These are phyloP conservation scores for Melastoma malabathricum DNA, from an alignment of 345 rosid species.

Conservation along the genomic window DNA sequence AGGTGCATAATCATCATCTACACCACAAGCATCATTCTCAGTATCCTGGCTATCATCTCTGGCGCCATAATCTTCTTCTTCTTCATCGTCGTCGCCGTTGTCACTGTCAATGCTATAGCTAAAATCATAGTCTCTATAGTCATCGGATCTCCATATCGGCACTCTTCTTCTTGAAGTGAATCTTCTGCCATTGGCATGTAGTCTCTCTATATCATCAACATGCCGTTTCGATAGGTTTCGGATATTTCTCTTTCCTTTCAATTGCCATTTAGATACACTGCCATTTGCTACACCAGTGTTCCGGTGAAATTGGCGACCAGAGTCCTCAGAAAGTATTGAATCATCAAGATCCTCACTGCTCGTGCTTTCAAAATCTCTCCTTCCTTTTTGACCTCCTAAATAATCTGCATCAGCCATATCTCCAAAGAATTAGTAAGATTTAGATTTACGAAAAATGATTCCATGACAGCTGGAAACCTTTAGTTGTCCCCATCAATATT, in stretches of 20 bases:
- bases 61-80: constrained; percentile 8
- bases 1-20: constrained; percentile 22
- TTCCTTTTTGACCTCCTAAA: constrained; percentile 27
- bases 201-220: constrained; percentile 20
- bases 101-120: constrained; percentile 1
- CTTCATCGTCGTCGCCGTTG: constrained; percentile 31
- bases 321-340: constrained; percentile 59
- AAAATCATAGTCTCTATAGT: constrained; percentile 19
- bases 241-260: constrained; percentile 75
- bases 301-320: constrained; percentile 32
- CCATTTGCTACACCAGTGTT: constrained; percentile 32
- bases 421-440: constrained; percentile 22
- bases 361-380: constrained; percentile 44
- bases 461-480: constrained; percentile 1
- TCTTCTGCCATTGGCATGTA: constrained; percentile 28
- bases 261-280: constrained; percentile 84
- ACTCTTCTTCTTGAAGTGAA: constrained; percentile 27
- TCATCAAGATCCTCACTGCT: constrained; percentile 69
- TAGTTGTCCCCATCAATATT: not conserved
- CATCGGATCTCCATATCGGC: constrained; percentile 24
- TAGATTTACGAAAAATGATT: constrained; percentile 3
- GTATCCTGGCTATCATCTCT: constrained; percentile 10
- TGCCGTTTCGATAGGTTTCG: constrained; percentile 52
- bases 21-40: constrained; percentile 21
- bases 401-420: constrained; percentile 12